Conservation (phyloP, 208 protist genomes). For the Vickermania ingenoplastis region DNA sequence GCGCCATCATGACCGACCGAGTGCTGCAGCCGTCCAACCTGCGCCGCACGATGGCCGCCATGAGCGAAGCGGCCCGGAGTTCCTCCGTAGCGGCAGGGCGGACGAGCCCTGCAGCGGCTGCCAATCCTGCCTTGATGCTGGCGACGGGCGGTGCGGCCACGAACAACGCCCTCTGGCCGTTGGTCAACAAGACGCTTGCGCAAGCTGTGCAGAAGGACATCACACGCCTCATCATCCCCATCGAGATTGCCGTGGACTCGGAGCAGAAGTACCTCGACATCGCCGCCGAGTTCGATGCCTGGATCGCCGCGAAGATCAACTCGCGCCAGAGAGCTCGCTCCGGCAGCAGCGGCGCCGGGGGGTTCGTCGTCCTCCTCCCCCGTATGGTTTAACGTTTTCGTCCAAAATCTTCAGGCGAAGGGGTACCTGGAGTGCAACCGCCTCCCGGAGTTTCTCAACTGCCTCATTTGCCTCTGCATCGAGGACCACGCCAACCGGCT, state of each 20-base stretch:
- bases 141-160: not conserved
- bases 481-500: conserved; percentile 81
- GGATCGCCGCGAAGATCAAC: not conserved
- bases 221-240: not conserved
- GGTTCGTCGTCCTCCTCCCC: too few species aligned
- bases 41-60: not conserved
- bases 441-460: conserved; percentile 73
- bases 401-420: conserved; percentile 69
- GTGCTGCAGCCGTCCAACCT: not conserved
- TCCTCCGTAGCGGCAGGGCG: not conserved
- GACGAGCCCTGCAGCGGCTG: not conserved
- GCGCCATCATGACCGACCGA: not conserved
- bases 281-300: not conserved
- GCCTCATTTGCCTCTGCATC: conserved; percentile 77
- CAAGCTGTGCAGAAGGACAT: not conserved
- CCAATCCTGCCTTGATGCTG: too few species aligned
- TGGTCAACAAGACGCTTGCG: not conserved
- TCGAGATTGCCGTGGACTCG: not conserved
- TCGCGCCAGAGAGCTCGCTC: not conserved
- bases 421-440: conserved; percentile 75
- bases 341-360: not conserved
- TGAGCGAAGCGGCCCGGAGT: not conserved
- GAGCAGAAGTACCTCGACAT: not conserved
- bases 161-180: not conserved
- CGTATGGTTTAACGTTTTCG: conserved; percentile 16